phyloP scores from a whole-genome alignment of 2,329 filamentous ascomycete species.

The Microcyclospora pomicola region DNA sequence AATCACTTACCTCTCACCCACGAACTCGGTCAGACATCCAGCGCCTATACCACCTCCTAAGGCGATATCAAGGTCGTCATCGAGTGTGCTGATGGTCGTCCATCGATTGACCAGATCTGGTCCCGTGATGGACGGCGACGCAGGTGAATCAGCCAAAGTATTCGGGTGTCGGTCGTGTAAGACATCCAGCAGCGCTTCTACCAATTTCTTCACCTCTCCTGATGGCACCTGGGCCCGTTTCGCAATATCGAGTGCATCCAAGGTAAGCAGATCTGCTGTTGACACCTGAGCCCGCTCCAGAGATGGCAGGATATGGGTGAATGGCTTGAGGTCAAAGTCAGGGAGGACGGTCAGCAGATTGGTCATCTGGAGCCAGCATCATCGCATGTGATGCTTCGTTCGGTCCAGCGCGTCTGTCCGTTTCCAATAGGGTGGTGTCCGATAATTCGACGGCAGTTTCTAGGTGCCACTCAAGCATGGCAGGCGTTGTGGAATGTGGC shows the following conservation, averaged over 20 bases:
- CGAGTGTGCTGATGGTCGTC: conserved; percentile 64
- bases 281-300: conserved; percentile 68
- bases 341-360: conserved; percentile 77
- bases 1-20: conserved; percentile 60
- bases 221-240: conserved; percentile 73
- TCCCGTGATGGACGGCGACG: not conserved
- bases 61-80: conserved; percentile 53
- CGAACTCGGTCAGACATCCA: conserved; percentile 74
- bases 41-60: conserved; percentile 69
- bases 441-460: no score
- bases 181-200: conserved; percentile 45
- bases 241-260: conserved; percentile 69
- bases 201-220: conserved; percentile 63
- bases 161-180: not conserved
- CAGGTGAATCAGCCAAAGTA: not conserved
- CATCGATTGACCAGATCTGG: conserved; percentile 30
- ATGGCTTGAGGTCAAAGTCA: conserved; percentile 57
- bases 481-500: no score
- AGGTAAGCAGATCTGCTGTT: conserved; percentile 70
- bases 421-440: no score
- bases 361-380: conserved; percentile 46
- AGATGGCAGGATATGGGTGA: conserved; percentile 60
- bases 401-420: not conserved
- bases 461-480: no score
- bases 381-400: conserved; percentile 9